phyloP scores from a whole-genome alignment of 257 asterid genomes.

The Solanum etuberosum region DNA sequence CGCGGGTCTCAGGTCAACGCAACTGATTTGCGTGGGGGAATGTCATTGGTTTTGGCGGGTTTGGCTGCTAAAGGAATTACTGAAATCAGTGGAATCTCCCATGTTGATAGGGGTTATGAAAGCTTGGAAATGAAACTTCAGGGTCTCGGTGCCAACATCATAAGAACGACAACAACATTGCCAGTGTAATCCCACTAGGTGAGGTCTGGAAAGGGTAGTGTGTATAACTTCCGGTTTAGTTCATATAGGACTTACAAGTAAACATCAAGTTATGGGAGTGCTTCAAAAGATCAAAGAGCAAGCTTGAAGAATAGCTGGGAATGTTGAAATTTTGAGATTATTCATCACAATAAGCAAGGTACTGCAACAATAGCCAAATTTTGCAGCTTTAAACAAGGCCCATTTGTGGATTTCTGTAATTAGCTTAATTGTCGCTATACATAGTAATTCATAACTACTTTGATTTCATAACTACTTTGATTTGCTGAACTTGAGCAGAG shows the following conservation, averaged over 20 bases:
- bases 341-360: background rate
- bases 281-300: background rate
- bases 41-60: slow-evolving; percentile 31
- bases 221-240: background rate
- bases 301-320: background rate
- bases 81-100: slow-evolving; percentile 13
- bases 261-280: background rate
- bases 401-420: background rate
- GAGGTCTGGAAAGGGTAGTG: background rate
- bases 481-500: too few species aligned
- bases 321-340: background rate
- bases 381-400: background rate
- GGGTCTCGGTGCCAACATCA: slow-evolving; percentile 21
- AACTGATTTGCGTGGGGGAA: slow-evolving; percentile 29
- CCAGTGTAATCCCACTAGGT: background rate
- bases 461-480: background rate
- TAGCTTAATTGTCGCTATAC: background rate
- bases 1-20: slow-evolving; percentile 23
- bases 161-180: background rate
- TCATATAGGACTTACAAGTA: background rate
- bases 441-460: background rate
- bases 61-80: slow-evolving; percentile 35
- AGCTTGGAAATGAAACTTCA: slow-evolving; percentile 28
- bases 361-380: background rate
- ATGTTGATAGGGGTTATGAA: slow-evolving; percentile 34